These are phyloP conservation scores for Fragilaria crotonensis DNA, from an alignment of 108 stramenopile species.

Conservation along the genomic window DNA sequence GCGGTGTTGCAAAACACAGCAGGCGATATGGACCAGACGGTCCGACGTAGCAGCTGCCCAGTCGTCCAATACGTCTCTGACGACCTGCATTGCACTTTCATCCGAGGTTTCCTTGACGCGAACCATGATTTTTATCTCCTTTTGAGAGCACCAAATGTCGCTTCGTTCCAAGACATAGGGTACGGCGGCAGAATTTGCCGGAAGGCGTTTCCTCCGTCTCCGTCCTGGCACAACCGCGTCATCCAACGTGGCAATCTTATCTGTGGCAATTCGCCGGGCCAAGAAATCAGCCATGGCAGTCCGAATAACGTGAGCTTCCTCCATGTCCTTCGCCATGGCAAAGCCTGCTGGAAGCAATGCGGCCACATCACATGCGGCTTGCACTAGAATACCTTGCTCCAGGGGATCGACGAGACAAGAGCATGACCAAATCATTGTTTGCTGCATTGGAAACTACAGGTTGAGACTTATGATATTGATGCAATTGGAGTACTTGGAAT, in stretches of 20 bases:
- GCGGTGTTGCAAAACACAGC: slow-evolving; percentile 51
- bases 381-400: background rate
- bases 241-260: background rate
- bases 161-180: slow-evolving; percentile 72
- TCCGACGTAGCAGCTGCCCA: background rate
- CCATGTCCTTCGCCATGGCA: background rate
- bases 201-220: slow-evolving; percentile 11
- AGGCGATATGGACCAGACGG: slow-evolving; percentile 40
- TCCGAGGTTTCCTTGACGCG: background rate
- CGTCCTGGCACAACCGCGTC: slow-evolving; percentile 1
- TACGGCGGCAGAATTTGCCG: background rate
- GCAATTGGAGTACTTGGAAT: no score
- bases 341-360: background rate
- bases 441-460: no score
- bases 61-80: background rate
- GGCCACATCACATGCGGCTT: background rate
- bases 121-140: slow-evolving; percentile 18
- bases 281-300: slow-evolving; percentile 1
- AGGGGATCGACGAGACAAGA: background rate
- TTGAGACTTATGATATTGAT: no score
- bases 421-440: background rate
- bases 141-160: slow-evolving; percentile 35
- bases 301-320: background rate
- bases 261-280: background rate
- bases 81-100: background rate